A percentile compares a stretch with the other conserved stretches of the same genome.
phyloP scores from a whole-genome alignment of 192 early-diverging fungal genomes.

The Coemansia sp. region DNA sequence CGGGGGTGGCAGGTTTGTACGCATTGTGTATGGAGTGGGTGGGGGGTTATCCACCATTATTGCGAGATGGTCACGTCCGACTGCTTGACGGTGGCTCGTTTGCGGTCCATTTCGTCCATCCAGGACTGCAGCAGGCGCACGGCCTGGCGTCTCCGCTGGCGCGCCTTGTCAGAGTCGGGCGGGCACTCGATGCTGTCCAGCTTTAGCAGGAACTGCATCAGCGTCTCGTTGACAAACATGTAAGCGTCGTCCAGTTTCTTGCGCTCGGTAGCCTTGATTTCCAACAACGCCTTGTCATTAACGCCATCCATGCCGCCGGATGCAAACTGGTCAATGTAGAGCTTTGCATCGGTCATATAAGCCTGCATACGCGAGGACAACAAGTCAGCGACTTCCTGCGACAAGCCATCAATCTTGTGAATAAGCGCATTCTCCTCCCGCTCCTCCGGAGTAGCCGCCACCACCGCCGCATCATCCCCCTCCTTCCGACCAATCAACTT shows the following conservation, averaged over 20 bases:
- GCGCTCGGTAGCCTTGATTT: slow-evolving; percentile 41
- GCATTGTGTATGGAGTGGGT: too few relatives aligned
- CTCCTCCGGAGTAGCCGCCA: slow-evolving; percentile 37
- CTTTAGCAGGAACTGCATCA: slow-evolving; percentile 72
- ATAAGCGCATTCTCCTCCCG: slow-evolving; percentile 42
- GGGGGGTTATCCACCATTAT: slow-evolving; percentile 12
- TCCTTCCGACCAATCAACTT: slow-evolving; percentile 61
- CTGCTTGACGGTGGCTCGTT: slow-evolving; percentile 57
- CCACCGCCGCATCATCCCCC: slow-evolving; percentile 21
- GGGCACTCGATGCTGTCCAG: slow-evolving; percentile 69
- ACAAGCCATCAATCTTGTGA: slow-evolving; percentile 46
- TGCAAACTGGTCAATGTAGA: slow-evolving; percentile 42
- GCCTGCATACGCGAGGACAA: slow-evolving; percentile 48
- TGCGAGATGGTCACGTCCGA: slow-evolving; percentile 43
- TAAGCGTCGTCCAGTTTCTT: slow-evolving; percentile 66
- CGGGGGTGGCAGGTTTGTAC: too few relatives aligned
- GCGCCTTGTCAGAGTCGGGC: slow-evolving; percentile 62
- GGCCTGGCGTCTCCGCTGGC: slow-evolving; percentile 64
- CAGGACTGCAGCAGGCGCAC: slow-evolving; percentile 66
- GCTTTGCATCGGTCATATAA: slow-evolving; percentile 42
- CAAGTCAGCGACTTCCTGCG: slow-evolving; percentile 33
- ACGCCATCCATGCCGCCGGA: slow-evolving; percentile 23
- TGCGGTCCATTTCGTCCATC: slow-evolving; percentile 70
- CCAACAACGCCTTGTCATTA: slow-evolving; percentile 27
- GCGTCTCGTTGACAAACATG: slow-evolving; percentile 59